phyloP scores from a whole-genome alignment of 2,329 filamentous ascomycete genomes.

The Colletotrichum sojae region DNA sequence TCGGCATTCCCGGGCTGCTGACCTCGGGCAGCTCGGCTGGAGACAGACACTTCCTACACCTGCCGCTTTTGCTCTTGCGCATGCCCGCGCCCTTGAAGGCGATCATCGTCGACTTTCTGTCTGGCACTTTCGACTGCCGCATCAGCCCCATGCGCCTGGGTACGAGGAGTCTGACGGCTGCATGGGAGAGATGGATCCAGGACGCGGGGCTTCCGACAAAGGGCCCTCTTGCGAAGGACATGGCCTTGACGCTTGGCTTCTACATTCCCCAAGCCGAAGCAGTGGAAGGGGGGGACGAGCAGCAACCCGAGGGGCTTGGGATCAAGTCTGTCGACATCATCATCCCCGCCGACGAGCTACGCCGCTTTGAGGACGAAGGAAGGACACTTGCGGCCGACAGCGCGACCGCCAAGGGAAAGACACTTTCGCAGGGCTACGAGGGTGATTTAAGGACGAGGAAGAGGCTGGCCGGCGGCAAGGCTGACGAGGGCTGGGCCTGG shows the following conservation, averaged over 20 bases:
- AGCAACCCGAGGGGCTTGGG: constrained; percentile 46
- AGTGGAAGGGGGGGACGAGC: constrained; percentile 29
- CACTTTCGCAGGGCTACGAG: constrained; percentile 46
- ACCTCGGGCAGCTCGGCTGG: constrained; percentile 32
- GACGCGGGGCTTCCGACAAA: constrained; percentile 52
- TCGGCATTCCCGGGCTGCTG: constrained; percentile 23
- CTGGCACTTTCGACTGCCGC: constrained; percentile 69
- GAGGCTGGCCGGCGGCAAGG: constrained; percentile 61
- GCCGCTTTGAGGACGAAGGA: constrained; percentile 61
- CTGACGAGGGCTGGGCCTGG: constrained; percentile 70
- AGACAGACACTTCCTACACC: constrained; percentile 56
- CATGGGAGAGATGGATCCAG: constrained; percentile 67
- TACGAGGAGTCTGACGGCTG: constrained; percentile 63
- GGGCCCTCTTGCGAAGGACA: constrained; percentile 58
- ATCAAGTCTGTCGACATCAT: constrained; percentile 66
- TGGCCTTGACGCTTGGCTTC: constrained; percentile 67
- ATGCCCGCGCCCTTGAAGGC: constrained; percentile 68
- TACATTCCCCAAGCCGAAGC: constrained; percentile 52
- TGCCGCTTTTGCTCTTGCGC: constrained; percentile 68
- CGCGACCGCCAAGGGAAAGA: constrained; percentile 37
- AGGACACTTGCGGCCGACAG: constrained; percentile 41
- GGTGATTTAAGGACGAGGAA: constrained; percentile 56
- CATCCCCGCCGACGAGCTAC: constrained; percentile 63
- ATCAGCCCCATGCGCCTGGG: constrained; percentile 65
- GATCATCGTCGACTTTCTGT: constrained; percentile 66